These are phyloP conservation scores for Biscutella laevigata DNA, from an alignment of 441 rosid genomes.

Conservation along the genomic window DNA sequence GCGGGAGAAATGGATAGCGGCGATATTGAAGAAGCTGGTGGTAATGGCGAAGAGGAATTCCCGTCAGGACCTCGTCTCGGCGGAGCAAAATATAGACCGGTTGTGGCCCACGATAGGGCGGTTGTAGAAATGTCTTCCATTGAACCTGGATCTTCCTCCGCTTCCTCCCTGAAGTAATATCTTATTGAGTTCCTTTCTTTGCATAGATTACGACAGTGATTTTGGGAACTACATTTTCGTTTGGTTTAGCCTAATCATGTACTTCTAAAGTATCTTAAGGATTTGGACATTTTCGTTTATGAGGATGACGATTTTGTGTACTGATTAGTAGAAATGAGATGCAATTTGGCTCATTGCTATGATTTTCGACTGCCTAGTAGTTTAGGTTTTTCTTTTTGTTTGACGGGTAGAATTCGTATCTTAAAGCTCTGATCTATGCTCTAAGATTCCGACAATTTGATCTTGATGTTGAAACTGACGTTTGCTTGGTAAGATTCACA, in stretches of 20 bases:
- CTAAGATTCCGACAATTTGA: not conserved
- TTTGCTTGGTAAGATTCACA: constrained; percentile 10
- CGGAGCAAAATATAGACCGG: constrained; percentile 77
- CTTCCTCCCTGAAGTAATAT: constrained; percentile 38
- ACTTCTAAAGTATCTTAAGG: not conserved
- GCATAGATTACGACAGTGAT: not conserved
- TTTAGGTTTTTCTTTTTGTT: not conserved
- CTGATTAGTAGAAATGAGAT: constrained; percentile 14
- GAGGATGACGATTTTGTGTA: not conserved
- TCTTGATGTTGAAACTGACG: not conserved
- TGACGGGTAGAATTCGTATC: too few species aligned
- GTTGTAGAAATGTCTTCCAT: constrained; percentile 85
- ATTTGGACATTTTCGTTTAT: not conserved
- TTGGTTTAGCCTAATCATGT: constrained; percentile 3
- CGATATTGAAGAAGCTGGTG: constrained; percentile 61
- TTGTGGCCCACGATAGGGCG: constrained; percentile 82
- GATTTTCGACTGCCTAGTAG: not conserved
- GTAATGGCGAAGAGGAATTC: constrained; percentile 57
- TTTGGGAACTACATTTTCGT: not conserved
- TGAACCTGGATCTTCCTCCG: constrained; percentile 66
- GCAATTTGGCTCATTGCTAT: constrained; percentile 8
- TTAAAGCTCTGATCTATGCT: too few species aligned
- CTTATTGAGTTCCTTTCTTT: too few species aligned
- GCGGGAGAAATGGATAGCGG: constrained; percentile 49
- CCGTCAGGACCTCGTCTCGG: constrained; percentile 30